Evolutionary conservation across 2,329 filamentous ascomycete species (phyloP), one percentile per base, ranked within the genome.

Genomic region (Verticillium nonalfalfae): DNA sequence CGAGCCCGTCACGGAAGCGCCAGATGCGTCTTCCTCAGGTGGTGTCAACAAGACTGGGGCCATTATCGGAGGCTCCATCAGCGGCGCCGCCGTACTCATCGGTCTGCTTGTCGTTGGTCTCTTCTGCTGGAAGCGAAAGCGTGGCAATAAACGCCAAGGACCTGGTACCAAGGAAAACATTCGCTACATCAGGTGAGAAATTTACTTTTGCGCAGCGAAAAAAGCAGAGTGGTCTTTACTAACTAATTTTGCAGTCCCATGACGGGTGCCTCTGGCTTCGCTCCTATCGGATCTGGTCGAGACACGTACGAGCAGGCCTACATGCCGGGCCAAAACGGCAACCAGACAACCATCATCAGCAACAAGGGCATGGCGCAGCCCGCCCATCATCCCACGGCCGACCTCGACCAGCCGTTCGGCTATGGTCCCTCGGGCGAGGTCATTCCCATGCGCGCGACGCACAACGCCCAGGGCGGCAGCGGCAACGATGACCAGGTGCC

Each of bases 51-150:
- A 72, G n/a, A 78, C 76, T 0, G 81, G 80, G 1, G 79, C 79
- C 45, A 83, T 86, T 38, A 76, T 85, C 3, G 84, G 84, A 33
- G 83, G 81, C 13, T 78, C 77, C 15, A 75, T 86, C 50, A 78
- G 80, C n/a, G 81, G 80, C 15, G 72, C 83, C 0, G 81, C 79
- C 5, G 75, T 75, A 3, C 63, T 84, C 1, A 71, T 77, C 9
- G 74, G 76, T 7, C 63, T 76, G 6, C 76, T 76, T 0, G 64
- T 83, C 0, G 70, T 68, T 21, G 45, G 45, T 10, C 67, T 81
- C 58, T 82, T 76, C 66, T 71, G 81, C 58, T 71, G 78, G 68
- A 77, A 78, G 56, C 78, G 78, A 40, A 77, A 74, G 58, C 74
- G 72, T 59, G 71, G 73, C 59, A 80, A 80, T 67, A 62, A 69